phyloP scores from a whole-genome alignment of 2,329 filamentous ascomycete genomes.

The Eutypella sp. region DNA sequence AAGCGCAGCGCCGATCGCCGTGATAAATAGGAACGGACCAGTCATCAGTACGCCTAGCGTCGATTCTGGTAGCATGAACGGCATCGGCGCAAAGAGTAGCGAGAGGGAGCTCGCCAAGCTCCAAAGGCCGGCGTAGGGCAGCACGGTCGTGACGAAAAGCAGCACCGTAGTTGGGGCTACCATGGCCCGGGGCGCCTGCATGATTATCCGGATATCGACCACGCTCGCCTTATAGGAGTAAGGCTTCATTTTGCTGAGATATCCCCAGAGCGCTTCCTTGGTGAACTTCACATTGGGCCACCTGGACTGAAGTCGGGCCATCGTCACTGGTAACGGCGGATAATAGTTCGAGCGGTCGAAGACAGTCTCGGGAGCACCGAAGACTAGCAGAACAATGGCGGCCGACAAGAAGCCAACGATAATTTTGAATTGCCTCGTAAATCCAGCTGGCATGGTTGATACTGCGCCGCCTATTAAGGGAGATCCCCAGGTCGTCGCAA shows the following conservation, averaged over 20 bases:
- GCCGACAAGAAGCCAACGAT: conserved; percentile 43
- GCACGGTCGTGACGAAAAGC: conserved; percentile 38
- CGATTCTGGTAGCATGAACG: conserved; percentile 35
- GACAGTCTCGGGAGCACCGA: conserved; percentile 48
- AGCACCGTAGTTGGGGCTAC: conserved; percentile 45
- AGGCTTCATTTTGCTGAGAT: conserved; percentile 36
- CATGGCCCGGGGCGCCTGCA: conserved; percentile 45
- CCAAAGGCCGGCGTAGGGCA: conserved; percentile 45
- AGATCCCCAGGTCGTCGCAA: conserved; percentile 47
- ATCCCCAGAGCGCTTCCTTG: conserved; percentile 28
- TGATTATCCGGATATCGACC: conserved; percentile 25
- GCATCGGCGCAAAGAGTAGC: conserved; percentile 40
- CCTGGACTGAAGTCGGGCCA: conserved; percentile 12
- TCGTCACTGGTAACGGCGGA: conserved; percentile 10
- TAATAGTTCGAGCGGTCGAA: conserved; percentile 39
- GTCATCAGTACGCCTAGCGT: conserved; percentile 40
- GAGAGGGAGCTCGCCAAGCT: conserved; percentile 40
- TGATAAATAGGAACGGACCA: conserved; percentile 38
- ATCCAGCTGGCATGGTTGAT: conserved; percentile 35
- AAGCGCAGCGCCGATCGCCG: conserved; percentile 27
- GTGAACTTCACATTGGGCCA: conserved; percentile 23
- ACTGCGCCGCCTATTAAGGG: conserved; percentile 49
- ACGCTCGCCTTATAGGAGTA: conserved; percentile 29
- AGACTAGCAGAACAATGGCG: conserved; percentile 40
- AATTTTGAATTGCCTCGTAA: conserved; percentile 46